phyloP scores from a whole-genome alignment of 2,329 filamentous ascomycete genomes.

The Didymella glomerata region DNA sequence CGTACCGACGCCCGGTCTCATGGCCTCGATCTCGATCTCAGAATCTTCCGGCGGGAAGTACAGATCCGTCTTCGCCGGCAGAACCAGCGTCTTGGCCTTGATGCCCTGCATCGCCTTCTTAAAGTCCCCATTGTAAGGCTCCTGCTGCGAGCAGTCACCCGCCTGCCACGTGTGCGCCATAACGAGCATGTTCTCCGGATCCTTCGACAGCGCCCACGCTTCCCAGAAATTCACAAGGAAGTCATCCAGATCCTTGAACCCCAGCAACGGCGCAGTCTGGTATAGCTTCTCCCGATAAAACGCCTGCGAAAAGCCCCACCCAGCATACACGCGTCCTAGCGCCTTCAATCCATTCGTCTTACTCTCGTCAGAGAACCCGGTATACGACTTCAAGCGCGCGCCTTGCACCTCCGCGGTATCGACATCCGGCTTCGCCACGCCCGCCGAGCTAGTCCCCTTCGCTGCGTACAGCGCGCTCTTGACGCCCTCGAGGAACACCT shows the following conservation, averaged over 20 bases:
- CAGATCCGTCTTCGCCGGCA: constrained; percentile 77
- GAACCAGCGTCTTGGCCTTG: constrained; percentile 74
- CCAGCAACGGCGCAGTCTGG: constrained; percentile 63
- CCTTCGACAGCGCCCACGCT: constrained; percentile 74
- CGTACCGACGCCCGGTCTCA: constrained; percentile 66
- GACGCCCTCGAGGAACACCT: constrained; percentile 72
- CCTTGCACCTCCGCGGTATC: constrained; percentile 35
- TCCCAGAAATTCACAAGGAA: constrained; percentile 83
- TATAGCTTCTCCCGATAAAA: constrained; percentile 79
- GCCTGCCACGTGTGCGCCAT: constrained; percentile 84
- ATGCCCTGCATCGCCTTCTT: constrained; percentile 69
- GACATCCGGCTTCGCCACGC: constrained; percentile 49
- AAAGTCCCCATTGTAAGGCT: constrained; percentile 73
- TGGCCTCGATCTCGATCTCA: constrained; percentile 72
- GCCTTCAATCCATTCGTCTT: constrained; percentile 70
- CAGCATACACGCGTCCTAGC: constrained; percentile 77
- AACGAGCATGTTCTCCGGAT: constrained; percentile 76
- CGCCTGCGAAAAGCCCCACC: constrained; percentile 81
- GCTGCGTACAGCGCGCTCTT: constrained; percentile 67
- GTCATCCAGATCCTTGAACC: constrained; percentile 73
- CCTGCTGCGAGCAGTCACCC: constrained; percentile 73
- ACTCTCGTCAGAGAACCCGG: constrained; percentile 63
- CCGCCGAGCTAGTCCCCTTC: constrained; percentile 63
- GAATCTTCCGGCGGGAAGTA: constrained; percentile 87
- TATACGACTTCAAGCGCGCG: constrained; percentile 43